Evolutionary conservation across 2,329 filamentous ascomycete genomes (phyloP), one percentile per base, ranked within the genome.

Genomic region (Pseudodiploospora longispora): DNA sequence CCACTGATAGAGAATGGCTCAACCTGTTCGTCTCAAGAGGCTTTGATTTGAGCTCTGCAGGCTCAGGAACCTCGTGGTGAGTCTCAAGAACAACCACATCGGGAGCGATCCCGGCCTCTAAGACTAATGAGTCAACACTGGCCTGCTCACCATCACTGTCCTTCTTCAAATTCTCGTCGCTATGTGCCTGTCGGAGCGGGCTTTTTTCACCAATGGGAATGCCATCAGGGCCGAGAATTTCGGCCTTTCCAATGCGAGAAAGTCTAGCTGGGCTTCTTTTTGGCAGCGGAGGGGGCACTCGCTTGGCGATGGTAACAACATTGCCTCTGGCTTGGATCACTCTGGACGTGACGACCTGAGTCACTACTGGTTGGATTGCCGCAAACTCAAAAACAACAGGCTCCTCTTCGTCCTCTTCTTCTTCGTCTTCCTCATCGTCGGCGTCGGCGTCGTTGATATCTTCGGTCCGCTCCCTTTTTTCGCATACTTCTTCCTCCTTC

Each of bases 291-390:
- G 90, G 89, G 1, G 87, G 79, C 1, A 82, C 65, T 32, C 88
- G 78, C 66, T 91, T 94, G 9, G 86, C 81, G 47, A 96, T 95
- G 38, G 80, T 89, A 29, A 96, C 87, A 41, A 96, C 71, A 41
- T 84, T 83, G 27, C 88, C 87, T 57, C 86, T 84, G 34, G 80
- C 83, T 30, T 76, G 74, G 45, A 89, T 80, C 44, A 80, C 75
- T 43, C 84, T 79, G 2, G 84, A 80, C 3, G 77, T 75, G 39
- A 80, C 69, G 35, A 79, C 75, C 42, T 80, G 75, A 6, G 74
- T 71, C 35, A 60, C 57, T 10, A 78, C 67, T 10, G 75, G 74
- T 48, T 78, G 73, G 19, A 74, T 69, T 10, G 77, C 70, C 4
- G 74, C 79, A 42, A 87, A 76, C 55, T 87, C 82, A 47, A 82